phyloP scores from a whole-genome alignment of 352 stramenopile species.

The Pythium pectinolyticum region DNA sequence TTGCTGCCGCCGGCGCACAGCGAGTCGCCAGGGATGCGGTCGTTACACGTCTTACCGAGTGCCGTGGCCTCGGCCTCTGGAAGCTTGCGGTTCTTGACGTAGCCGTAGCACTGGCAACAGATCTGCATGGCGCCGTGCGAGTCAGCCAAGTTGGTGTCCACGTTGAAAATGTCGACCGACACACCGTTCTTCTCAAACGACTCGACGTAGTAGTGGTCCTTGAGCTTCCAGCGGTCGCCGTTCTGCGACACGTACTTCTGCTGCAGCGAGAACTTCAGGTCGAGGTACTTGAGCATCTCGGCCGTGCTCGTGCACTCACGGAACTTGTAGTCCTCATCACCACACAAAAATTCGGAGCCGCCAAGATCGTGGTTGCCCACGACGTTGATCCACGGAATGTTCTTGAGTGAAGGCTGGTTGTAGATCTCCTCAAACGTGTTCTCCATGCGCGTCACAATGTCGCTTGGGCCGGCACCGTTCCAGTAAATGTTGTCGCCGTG shows the following conservation, averaged over 20 bases:
- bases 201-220: conserved; percentile 87
- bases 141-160: conserved; percentile 86
- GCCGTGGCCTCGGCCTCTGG: conserved; percentile 44
- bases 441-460: conserved; percentile 83
- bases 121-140: conserved; percentile 84
- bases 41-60: conserved; percentile 73
- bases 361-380: conserved; percentile 87
- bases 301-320: conserved; percentile 66
- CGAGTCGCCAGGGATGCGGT: conserved; percentile 56
- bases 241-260: conserved; percentile 82
- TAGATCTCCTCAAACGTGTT: conserved; percentile 87
- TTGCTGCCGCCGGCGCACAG: conserved; percentile 65
- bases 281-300: conserved; percentile 81
- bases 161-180: conserved; percentile 87
- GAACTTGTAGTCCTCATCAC: conserved; percentile 87
- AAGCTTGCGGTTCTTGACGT: conserved; percentile 67
- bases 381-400: conserved; percentile 86
- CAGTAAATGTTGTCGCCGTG: conserved; percentile 90
- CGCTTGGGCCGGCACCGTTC: conserved; percentile 75
- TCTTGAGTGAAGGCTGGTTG: conserved; percentile 66
- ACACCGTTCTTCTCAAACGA: conserved; percentile 74
- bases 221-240: conserved; percentile 73
- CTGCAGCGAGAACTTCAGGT: conserved; percentile 82
- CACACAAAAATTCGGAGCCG: conserved; percentile 83
- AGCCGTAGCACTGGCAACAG: conserved; percentile 88